Conservation (phyloP, 495 filamentous ascomycete species). For the Aspergillus hancockii region DNA sequence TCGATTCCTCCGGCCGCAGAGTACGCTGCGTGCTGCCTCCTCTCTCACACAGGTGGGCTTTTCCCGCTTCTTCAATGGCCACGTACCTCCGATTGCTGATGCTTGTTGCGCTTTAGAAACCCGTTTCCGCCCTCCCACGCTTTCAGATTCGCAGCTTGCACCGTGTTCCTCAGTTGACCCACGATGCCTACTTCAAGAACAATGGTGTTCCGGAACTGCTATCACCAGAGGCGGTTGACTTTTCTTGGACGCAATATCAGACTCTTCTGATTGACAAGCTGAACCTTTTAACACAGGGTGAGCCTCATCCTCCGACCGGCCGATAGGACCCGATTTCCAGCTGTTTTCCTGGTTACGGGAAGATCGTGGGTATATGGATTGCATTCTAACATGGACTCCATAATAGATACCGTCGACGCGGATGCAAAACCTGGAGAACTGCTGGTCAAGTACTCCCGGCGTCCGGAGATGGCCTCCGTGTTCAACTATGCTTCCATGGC, state of each 20-base stretch:
- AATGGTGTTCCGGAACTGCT: conserved; percentile 70
- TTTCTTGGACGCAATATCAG: conserved; percentile 86
- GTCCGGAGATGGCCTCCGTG: conserved; percentile 69
- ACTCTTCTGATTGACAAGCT: conserved; percentile 68
- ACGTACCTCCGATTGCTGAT: conserved; percentile 13
- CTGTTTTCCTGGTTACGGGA: neutral
- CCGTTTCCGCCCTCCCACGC: conserved; percentile 43
- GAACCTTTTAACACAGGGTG: conserved; percentile 73
- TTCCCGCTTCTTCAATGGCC: neutral
- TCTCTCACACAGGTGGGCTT: conserved; percentile 34
- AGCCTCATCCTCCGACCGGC: conserved; percentile 26
- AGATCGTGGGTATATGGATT: neutral
- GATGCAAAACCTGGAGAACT: conserved; percentile 62
- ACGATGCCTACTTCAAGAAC: conserved; percentile 50
- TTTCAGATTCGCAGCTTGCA: conserved; percentile 53
- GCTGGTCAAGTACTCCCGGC: conserved; percentile 73
- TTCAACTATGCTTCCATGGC: conserved; percentile 98
- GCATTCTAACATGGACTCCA: conserved; percentile 6
- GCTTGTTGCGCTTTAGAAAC: conserved; percentile 34
- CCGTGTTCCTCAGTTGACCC: conserved; percentile 57
- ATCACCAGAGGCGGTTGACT: conserved; percentile 62
- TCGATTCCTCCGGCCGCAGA: conserved; percentile 51
- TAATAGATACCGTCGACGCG: conserved; percentile 56
- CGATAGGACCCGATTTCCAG: neutral
- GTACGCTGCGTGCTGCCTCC: conserved; percentile 47